Evolutionary conservation across 805 yeast genomes (phyloP).

Genomic region (Nakazawaea populi): DNA sequence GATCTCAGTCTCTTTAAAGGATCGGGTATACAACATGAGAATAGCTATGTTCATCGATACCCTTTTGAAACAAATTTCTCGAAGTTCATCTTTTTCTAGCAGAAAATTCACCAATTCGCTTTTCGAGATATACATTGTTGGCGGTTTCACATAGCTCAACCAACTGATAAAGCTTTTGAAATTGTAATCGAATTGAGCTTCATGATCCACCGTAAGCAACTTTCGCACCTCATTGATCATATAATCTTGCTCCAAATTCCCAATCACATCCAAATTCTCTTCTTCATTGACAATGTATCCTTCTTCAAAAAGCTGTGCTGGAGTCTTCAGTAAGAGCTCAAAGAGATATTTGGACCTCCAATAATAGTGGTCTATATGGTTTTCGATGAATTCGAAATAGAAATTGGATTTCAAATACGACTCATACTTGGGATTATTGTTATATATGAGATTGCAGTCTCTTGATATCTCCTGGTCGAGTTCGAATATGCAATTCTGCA

Average conservation of each 20-base stretch:
- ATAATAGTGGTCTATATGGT: background rate
- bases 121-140: background rate
- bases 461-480: background rate
- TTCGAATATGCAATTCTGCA: background rate
- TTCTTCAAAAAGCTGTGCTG: background rate
- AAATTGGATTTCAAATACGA: background rate
- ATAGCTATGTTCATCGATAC: background rate
- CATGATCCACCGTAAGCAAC: conserved; percentile 1
- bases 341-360: background rate
- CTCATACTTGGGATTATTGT: background rate
- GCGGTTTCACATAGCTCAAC: background rate
- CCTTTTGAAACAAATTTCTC: background rate
- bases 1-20: conserved; percentile 1
- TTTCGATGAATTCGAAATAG: background rate
- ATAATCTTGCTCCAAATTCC: background rate
- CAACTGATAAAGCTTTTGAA: background rate
- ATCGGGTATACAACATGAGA: background rate
- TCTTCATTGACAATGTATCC: background rate
- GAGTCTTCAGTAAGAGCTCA: background rate
- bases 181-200: background rate
- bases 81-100: background rate
- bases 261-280: background rate
- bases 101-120: background rate
- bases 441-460: background rate
- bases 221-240: background rate